Evolutionary conservation across 2,329 filamentous ascomycete genomes (phyloP), one percentile per base, ranked within the genome.

Genomic region (Trichoderma arundinaceum): DNA sequence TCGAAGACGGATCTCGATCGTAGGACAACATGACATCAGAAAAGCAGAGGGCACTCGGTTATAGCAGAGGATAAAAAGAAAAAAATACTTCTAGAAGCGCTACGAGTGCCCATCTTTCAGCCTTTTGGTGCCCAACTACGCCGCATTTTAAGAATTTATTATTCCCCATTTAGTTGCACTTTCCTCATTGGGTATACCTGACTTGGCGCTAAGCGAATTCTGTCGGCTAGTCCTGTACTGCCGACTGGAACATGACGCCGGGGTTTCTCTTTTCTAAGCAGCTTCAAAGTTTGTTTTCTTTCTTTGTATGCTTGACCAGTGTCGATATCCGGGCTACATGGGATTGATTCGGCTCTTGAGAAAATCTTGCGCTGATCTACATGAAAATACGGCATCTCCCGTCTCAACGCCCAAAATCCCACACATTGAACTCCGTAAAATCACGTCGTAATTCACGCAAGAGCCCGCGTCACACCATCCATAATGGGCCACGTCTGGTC

Each of bases 121-220:
- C 3, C n/a, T 59, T 48, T 48, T n/a, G 32, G 32, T 22, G 32
- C 32, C 32, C 15, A 17, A 38, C 32, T 10, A 33, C 19, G 17
- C 19, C 5, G 22, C 22, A 28, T 28, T 28, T 28, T 49, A 17
- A 8, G 15, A 32, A 32, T 32, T 43, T 46, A 15, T 22, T 48
- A 17, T 46, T 44, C 15, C 43, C 43, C 9, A 35, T 35, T 22
- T 44, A 44, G 39, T 38, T 59, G 39, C 43, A 33, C 15, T 59
- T 59, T 35, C 56, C 56, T 28, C 15, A 48, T 59, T 28, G 56
- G 43, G 56, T n/a, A 48, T 48, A 6, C 38, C 56, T 59, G 32
- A 48, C 32, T 6, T n/a, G 32, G 41, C 56, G 43, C 56, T 48
- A 59, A 28, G 22, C 5, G 12, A 8, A 3, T 58, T 44, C 28